phyloP scores from a whole-genome alignment of 2,329 filamentous ascomycete species.

The Helicocarpus griseus region DNA sequence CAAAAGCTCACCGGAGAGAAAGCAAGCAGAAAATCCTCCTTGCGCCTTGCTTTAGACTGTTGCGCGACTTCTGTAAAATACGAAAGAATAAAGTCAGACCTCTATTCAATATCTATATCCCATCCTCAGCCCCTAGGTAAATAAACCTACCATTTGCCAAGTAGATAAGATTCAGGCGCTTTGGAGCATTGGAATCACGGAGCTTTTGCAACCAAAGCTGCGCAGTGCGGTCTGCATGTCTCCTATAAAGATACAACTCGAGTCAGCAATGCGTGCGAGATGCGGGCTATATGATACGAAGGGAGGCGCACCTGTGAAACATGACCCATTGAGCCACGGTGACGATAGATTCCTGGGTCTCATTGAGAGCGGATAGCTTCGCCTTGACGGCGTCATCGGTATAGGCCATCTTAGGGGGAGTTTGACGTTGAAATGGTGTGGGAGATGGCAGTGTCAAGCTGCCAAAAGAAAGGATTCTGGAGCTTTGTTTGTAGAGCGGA shows the following conservation, averaged over 20 bases:
- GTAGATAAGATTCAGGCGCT: constrained; percentile 84
- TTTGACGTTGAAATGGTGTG: background rate
- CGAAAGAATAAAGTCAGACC: background rate
- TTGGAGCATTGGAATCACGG: constrained; percentile 75
- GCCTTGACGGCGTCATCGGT: constrained; percentile 91
- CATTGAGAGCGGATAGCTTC: constrained; percentile 89
- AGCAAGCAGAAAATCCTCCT: constrained; percentile 83
- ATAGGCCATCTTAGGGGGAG: constrained; percentile 64
- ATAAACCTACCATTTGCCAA: constrained; percentile 71
- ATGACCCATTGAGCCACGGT: constrained; percentile 98
- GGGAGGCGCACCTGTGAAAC: constrained; percentile 71
- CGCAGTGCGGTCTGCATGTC: constrained; percentile 84
- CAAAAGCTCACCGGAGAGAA: constrained; percentile 59
- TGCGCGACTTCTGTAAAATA: constrained; percentile 70
- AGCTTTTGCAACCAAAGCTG: constrained; percentile 85
- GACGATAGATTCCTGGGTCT: constrained; percentile 94
- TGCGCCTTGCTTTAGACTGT: constrained; percentile 85
- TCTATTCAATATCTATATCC: background rate
- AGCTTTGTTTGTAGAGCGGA: background rate
- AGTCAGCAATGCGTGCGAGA: constrained; percentile 10
- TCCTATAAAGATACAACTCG: constrained; percentile 42
- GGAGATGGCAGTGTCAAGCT: background rate
- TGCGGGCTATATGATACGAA: background rate
- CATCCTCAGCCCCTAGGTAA: background rate
- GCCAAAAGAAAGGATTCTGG: background rate